Evolutionary conservation across 495 filamentous ascomycete species (phyloP), one percentile per base, ranked within the genome.

Genomic region (Pyrenula massariospora): DNA sequence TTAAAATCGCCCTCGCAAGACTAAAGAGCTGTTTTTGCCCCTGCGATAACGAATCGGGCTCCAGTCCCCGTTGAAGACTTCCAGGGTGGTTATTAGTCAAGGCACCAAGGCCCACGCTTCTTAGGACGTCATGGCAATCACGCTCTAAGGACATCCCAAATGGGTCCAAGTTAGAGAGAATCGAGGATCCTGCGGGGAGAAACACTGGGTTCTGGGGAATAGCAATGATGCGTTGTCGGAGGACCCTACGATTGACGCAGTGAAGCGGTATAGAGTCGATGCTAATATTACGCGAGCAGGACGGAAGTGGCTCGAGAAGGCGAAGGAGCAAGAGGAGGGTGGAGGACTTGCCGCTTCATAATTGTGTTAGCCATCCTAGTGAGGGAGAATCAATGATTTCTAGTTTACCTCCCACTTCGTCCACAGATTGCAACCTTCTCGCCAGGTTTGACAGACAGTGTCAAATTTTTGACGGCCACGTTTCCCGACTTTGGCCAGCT

Each of bases 101-200:
- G 15, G 15, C 31, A 8, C 31, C 31, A 15, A 42, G 31, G 31
- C 31, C 31, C 11, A 63, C 60, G 8, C 31, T 51, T 50, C 24
- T 42, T 8, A 70, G 62, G 3, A 64, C 60, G 22, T 54, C 31
- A 21, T 60, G 55, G 58, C 64, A 66, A 53, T 91, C 82, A 48
- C 82, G 81, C 60, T 89, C 85, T 0, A 85, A 86, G 67, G 88
- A 86, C 25, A 83, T 63, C 22, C 77, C 70, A 68, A 89, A 89
- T 1, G 88, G 89, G 66, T 93, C 88, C 2, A 94, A 77, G 65
- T 94, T 92, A 58, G 68, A 82, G 24, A 86, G 77, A 61, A 69
- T 66, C 8, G 59, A 60, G 12, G 60, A 36, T 0, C 64, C 59
- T 23, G 64, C 65, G 8, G 64, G 61, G 0, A 76, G 53, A 36